Base-by-base conservation (phyloP, 139 green algal genomes). In the Zygnema cylindricum region DNA sequence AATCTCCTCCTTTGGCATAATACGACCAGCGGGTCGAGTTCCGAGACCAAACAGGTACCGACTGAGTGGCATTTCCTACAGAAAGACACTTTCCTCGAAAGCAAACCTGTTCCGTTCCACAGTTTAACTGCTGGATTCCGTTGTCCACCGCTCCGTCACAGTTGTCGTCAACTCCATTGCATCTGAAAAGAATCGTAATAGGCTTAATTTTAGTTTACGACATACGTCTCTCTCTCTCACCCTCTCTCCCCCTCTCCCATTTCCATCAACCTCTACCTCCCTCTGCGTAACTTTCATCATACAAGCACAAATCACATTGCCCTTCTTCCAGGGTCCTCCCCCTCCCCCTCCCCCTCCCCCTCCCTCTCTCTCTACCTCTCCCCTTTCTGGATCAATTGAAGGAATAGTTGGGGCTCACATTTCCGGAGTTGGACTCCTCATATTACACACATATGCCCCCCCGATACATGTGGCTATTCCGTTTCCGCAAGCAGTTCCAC, bases 121-220 rank as follows among this genome's bases (percentile, higher is more conserved):
- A 88, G 3, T 84, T 1, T 2, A 84, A 38, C 57, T 84, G 23
- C 16, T n/a, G 35, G 40, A 43, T 1, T 1, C 63, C 57, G 36
- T 88, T 84, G 83, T 88, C 83, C n/a, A 88, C 57, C 1, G 81
- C 33, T 33, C 83, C 83, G 35, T 88, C 69, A 32, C 83, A 88
- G 69, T 88, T 57, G n/a, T 88, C 69, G 83, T 88, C 83, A 1
- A 55, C 32, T 0, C 43, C 49, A 23, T 88, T 82, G 69, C 83
- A 88, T 1, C 83, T 88, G 83, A 21, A 79, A 79, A 63, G 30
- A 73, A 35, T 25, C 57, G 57, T 25, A 30, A 30, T 35, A 30
- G 30, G 30, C 25, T 25, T 30, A 25, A 25, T 25, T 30, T 30
- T 73, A 25, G 30, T 25, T 25, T 35, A 30, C 57, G 30, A 30